These are phyloP conservation scores for Diaporthe capsici DNA, from an alignment of 2,329 filamentous ascomycete genomes.

Conservation along the genomic window DNA sequence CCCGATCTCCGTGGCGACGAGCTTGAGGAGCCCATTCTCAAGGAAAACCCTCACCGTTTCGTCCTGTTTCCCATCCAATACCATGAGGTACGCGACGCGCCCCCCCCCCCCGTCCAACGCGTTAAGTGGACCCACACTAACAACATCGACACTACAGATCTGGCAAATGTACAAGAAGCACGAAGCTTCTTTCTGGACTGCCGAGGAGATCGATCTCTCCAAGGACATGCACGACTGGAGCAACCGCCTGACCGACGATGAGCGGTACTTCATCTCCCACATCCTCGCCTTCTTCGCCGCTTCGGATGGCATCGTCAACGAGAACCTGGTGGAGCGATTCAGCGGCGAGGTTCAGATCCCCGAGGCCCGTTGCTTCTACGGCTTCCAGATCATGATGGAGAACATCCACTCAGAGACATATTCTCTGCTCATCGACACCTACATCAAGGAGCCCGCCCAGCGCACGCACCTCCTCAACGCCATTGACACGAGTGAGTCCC, in stretches of 20 bases:
- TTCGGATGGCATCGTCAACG: conserved; percentile 99
- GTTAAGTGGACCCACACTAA: conserved; percentile 73
- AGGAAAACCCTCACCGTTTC: conserved; percentile 96
- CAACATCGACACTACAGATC: conserved; percentile 72
- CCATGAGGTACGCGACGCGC: conserved; percentile 84
- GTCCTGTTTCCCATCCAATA: conserved; percentile 99
- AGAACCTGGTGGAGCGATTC: conserved; percentile 99
- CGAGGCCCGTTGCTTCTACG: conserved; percentile 99
- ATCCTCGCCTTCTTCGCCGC: conserved; percentile 99
- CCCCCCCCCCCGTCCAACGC: conserved; percentile 70
- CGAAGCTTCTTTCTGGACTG: conserved; percentile 99
- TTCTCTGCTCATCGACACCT: conserved; percentile 98
- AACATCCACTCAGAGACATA: conserved; percentile 99
- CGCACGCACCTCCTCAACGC: conserved; percentile 96
- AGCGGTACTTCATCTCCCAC: conserved; percentile 98
- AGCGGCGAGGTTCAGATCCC: conserved; percentile 96
- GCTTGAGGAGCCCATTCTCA: conserved; percentile 88
- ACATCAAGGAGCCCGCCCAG: conserved; percentile 98
- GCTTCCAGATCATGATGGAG: conserved; percentile 99
- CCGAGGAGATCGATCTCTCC: conserved; percentile 98
- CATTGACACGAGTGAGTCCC: conserved; percentile 89
- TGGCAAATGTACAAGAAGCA: conserved; percentile 99
- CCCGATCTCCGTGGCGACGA: conserved; percentile 72
- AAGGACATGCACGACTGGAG: conserved; percentile 99
- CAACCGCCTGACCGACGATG: conserved; percentile 95